A percentile compares a stretch with the other conserved stretches of the same genome.
Evolutionary conservation across 2,329 filamentous ascomycete genomes (phyloP).

Genomic region (Fusarium kyushuense): DNA sequence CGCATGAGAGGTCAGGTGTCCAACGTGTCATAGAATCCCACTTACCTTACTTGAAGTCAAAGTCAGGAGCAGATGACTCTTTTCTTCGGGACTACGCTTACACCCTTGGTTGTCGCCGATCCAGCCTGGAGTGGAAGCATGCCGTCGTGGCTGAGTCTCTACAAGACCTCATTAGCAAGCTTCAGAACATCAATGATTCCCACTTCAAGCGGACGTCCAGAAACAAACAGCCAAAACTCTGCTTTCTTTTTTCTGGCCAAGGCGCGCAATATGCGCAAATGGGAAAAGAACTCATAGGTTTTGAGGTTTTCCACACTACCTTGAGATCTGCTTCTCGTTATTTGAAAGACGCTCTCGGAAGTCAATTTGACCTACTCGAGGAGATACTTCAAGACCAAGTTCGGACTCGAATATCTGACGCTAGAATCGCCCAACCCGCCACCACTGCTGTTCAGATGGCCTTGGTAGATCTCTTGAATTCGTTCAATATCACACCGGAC

Average conservation of each 20-base stretch:
- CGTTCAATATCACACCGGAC: slow-evolving; percentile 50
- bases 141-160: slow-evolving; percentile 54
- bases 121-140: slow-evolving; percentile 58
- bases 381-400: slow-evolving; percentile 51
- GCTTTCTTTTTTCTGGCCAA: slow-evolving; percentile 60
- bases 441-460: slow-evolving; percentile 59
- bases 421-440: slow-evolving; percentile 56
- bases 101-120: slow-evolving; percentile 60
- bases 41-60: slow-evolving; percentile 47
- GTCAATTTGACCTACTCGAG: slow-evolving; percentile 52
- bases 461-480: slow-evolving; percentile 55
- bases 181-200: slow-evolving; percentile 39
- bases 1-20: slow-evolving; percentile 58
- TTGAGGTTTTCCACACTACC: slow-evolving; percentile 57
- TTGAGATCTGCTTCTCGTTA: slow-evolving; percentile 53
- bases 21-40: slow-evolving; percentile 54
- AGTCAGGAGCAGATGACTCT: slow-evolving; percentile 9
- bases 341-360: slow-evolving; percentile 48
- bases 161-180: slow-evolving; percentile 50
- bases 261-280: slow-evolving; percentile 59
- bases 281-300: slow-evolving; percentile 57
- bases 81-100: slow-evolving; percentile 59
- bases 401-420: slow-evolving; percentile 49
- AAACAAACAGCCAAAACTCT: slow-evolving; percentile 50
- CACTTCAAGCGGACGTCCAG: slow-evolving; percentile 44